These are phyloP conservation scores for Emergomyces orientalis DNA, from an alignment of 2,329 filamentous ascomycete genomes.

Conservation along the genomic window DNA sequence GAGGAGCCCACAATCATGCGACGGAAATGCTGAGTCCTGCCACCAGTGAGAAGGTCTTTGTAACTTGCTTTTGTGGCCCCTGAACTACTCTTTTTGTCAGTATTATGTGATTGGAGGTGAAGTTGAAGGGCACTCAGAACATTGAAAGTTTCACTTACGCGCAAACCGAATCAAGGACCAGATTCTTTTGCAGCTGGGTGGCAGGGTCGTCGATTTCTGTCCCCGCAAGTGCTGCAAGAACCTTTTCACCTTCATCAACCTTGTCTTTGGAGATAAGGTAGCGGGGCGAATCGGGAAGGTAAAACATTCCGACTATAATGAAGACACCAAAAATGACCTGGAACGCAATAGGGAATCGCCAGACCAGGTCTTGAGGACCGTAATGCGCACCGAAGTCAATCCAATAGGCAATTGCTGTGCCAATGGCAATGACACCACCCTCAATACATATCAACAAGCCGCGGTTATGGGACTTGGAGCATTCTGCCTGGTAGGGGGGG, in stretches of 20 bases:
- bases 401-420: constrained; percentile 40
- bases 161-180: constrained; percentile 52
- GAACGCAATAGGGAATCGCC: constrained; percentile 43
- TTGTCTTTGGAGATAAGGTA: constrained; percentile 25
- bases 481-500: constrained; percentile 41
- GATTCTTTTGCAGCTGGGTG: constrained; percentile 1
- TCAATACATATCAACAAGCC: constrained; percentile 51
- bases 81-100: neutral
- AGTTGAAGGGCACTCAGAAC: constrained; percentile 16
- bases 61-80: constrained; percentile 46
- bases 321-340: constrained; percentile 40
- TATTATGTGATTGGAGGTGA: neutral
- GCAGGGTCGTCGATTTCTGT: constrained; percentile 46
- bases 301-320: constrained; percentile 29
- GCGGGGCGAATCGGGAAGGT: constrained; percentile 26
- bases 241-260: constrained; percentile 34
- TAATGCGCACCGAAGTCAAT: constrained; percentile 33
- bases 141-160: constrained; percentile 26
- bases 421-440: constrained; percentile 38
- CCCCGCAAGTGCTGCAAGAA: constrained; percentile 39
- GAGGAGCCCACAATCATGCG: constrained; percentile 35
- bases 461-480: constrained; percentile 42
- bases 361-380: constrained; percentile 20
- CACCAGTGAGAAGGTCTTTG: constrained; percentile 35
- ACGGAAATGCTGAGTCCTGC: constrained; percentile 32